Conservation (phyloP, 768 basidiomycete genomes). For the Tylopilus subfusipes region DNA sequence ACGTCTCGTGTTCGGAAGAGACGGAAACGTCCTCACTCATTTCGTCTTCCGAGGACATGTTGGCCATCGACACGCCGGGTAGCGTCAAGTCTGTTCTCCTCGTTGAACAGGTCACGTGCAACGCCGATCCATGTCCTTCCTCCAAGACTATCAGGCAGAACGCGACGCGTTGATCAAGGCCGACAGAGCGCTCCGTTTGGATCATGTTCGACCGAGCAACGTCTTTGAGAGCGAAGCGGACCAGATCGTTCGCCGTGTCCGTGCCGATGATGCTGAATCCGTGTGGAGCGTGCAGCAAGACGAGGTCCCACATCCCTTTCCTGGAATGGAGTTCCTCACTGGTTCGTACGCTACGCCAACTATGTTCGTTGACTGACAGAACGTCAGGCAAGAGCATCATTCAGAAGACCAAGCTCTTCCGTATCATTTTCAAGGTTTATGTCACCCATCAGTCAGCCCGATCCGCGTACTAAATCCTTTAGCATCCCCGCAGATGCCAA, state of each 20-base stretch:
- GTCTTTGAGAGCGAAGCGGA: slow-evolving; percentile 53
- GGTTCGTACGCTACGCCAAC: slow-evolving; percentile 36
- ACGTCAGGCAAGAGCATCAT: slow-evolving; percentile 52
- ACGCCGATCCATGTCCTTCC: slow-evolving; percentile 1
- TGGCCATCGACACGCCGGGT: too few species aligned
- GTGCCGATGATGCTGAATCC: slow-evolving; percentile 48
- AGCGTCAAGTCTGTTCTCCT: not conserved
- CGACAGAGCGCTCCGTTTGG: slow-evolving; percentile 53
- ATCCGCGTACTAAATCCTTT: not conserved
- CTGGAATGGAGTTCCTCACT: slow-evolving; percentile 77
- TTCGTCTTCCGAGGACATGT: slow-evolving; percentile 34
- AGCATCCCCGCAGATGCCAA: slow-evolving; percentile 58
- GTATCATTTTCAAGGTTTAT: slow-evolving; percentile 55
- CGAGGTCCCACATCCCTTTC: slow-evolving; percentile 59
- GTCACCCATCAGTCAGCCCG: not conserved
- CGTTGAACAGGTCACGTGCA: slow-evolving; percentile 9
- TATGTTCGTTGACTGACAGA: not conserved
- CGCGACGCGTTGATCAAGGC: slow-evolving; percentile 31
- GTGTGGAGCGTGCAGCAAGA: slow-evolving; percentile 59
- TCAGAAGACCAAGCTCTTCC: slow-evolving; percentile 56
- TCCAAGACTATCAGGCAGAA: slow-evolving; percentile 23
- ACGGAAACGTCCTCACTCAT: slow-evolving; percentile 25
- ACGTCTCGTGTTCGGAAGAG: slow-evolving; percentile 6
- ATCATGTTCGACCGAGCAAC: slow-evolving; percentile 34
- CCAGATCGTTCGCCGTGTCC: slow-evolving; percentile 49